Evolutionary conservation across 768 basidiomycete species (phyloP).

Genomic region (Boletus tylopilopsis): DNA sequence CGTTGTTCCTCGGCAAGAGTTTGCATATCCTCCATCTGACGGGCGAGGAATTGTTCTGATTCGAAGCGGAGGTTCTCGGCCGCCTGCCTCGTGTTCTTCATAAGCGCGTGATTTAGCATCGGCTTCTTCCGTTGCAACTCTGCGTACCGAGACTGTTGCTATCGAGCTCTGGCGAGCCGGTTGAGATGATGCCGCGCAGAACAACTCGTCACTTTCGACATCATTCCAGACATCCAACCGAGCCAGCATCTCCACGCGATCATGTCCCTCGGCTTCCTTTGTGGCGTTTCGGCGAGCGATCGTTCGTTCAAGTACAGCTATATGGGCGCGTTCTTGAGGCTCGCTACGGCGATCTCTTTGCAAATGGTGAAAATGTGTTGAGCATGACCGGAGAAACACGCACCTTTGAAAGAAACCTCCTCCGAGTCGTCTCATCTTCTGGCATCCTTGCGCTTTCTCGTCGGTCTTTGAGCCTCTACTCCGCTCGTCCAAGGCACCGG

Average conservation of each 20-base stretch:
- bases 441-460: slow-evolving; percentile 76
- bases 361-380: background rate
- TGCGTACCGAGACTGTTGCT: slow-evolving; percentile 76
- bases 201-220: slow-evolving; percentile 88
- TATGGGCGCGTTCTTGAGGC: slow-evolving; percentile 78
- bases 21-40: slow-evolving; percentile 96
- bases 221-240: slow-evolving; percentile 89
- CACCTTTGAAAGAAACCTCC: slow-evolving; percentile 83
- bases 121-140: slow-evolving; percentile 73
- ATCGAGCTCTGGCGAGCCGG: slow-evolving; percentile 54
- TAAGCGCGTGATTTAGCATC: slow-evolving; percentile 79
- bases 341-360: slow-evolving; percentile 96
- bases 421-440: slow-evolving; percentile 75
- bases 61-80: slow-evolving; percentile 83
- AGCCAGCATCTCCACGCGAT: slow-evolving; percentile 73
- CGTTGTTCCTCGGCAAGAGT: slow-evolving; percentile 87
- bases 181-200: slow-evolving; percentile 46
- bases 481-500: slow-evolving; percentile 34
- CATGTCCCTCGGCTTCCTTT: slow-evolving; percentile 75
- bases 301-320: slow-evolving; percentile 70
- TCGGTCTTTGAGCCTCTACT: slow-evolving; percentile 62
- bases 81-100: slow-evolving; percentile 86
- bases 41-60: slow-evolving; percentile 89
- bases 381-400: slow-evolving; percentile 31
- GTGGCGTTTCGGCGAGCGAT: slow-evolving; percentile 69